These are phyloP conservation scores for Suillus ampliporus DNA, from an alignment of 768 basidiomycete species.

Conservation along the genomic window DNA sequence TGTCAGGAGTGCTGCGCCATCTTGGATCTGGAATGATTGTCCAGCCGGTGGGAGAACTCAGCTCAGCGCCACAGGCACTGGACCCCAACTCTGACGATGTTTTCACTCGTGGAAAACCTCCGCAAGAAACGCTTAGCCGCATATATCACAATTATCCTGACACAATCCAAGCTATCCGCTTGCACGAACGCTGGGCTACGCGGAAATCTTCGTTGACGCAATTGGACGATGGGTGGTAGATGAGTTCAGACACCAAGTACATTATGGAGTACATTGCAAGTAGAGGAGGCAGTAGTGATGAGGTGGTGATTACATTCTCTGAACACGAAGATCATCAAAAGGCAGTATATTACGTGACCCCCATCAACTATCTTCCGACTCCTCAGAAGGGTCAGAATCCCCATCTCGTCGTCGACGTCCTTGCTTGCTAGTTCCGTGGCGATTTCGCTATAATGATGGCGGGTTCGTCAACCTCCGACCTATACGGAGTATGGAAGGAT, in stretches of 20 bases:
- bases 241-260: constrained; percentile 11
- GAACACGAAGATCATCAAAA: constrained; percentile 13
- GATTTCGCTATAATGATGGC: constrained; percentile 64
- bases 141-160: constrained; percentile 60
- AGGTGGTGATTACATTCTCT: constrained; percentile 12
- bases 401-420: constrained; percentile 62
- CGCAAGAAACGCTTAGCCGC: constrained; percentile 47
- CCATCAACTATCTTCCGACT: constrained; percentile 61
- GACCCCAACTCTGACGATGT: constrained; percentile 27
- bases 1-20: constrained; percentile 52
- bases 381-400: constrained; percentile 67
- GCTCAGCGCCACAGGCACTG: constrained; percentile 27
- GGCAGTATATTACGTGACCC: constrained; percentile 17
- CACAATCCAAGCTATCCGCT: constrained; percentile 39
- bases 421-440: constrained; percentile 72
- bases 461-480: constrained; percentile 27
- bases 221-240: constrained; percentile 24
- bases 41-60: constrained; percentile 41
- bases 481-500: constrained; percentile 32
- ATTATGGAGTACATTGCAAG: constrained; percentile 30
- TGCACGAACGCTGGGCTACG: constrained; percentile 40
- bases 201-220: constrained; percentile 24
- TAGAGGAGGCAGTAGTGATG: constrained; percentile 25
- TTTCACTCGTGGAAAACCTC: constrained; percentile 33
- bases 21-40: constrained; percentile 58